phyloP scores from a whole-genome alignment of 2,329 filamentous ascomycete genomes.

The Fusarium haematococcum region DNA sequence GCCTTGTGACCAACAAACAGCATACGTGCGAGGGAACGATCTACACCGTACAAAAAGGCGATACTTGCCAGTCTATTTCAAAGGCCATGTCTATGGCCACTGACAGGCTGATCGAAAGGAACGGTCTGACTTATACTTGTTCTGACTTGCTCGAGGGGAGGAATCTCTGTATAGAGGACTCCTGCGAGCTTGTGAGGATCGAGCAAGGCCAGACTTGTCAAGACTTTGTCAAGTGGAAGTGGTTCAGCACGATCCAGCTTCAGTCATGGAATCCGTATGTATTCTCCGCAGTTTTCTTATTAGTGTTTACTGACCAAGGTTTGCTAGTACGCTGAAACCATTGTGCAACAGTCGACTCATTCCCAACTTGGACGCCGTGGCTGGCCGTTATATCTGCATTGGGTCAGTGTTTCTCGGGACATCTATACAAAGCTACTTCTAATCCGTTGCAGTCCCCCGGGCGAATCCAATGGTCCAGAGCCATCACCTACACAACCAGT shows the following conservation, averaged over 20 bases:
- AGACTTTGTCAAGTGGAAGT: not conserved
- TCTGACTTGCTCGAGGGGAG: not conserved
- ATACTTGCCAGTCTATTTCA: not conserved
- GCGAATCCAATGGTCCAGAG: rapidly evolving
- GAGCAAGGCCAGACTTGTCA: not conserved
- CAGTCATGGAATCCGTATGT: not conserved
- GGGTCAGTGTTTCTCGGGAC: not conserved
- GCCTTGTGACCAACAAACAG: not conserved
- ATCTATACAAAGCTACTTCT: not conserved
- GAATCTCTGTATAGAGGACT: not conserved
- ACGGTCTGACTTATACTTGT: not conserved
- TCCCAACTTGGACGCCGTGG: not conserved
- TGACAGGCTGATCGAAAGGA: not conserved
- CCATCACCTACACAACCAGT: not conserved
- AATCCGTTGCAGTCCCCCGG: not conserved
- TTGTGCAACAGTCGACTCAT: not conserved
- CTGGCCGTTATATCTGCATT: not conserved
- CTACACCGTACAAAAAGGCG: not conserved
- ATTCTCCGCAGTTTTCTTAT: not conserved
- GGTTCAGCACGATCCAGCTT: not conserved
- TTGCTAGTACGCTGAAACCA: not conserved
- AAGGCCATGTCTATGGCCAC: not conserved
- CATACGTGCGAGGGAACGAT: not conserved
- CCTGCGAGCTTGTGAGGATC: not conserved
- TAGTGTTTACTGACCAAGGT: not conserved